phyloP scores from a whole-genome alignment of 2,329 filamentous ascomycete species.

The Aspergillus unguis region DNA sequence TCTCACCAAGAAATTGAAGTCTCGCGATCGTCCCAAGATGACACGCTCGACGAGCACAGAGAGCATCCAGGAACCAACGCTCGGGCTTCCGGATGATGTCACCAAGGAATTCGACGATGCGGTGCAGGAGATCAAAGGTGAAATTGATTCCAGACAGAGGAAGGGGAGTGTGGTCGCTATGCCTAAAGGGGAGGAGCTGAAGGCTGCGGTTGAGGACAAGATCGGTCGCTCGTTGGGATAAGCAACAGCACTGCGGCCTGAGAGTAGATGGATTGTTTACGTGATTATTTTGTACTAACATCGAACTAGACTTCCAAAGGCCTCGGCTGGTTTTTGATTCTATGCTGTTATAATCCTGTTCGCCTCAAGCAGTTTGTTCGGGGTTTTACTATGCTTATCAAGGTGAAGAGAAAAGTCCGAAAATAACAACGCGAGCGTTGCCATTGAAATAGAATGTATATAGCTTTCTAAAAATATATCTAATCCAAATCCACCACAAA shows the following conservation, averaged over 20 bases:
- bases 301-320: too few species aligned
- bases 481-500: constrained; percentile 1
- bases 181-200: constrained; percentile 50
- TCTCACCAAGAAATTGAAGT: constrained; percentile 58
- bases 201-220: constrained; percentile 50
- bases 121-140: constrained; percentile 67
- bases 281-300: not conserved
- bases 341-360: not conserved
- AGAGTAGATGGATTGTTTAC: not conserved
- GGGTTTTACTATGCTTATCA: too few species aligned
- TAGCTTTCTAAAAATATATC: constrained; percentile 2
- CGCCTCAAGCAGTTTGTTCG: too few species aligned
- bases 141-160: constrained; percentile 62
- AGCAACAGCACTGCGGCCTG: not conserved
- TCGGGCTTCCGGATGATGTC: constrained; percentile 77
- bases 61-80: constrained; percentile 60
- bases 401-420: not conserved
- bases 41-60: constrained; percentile 56
- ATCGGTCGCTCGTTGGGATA: constrained; percentile 46
- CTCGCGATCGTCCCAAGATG: constrained; percentile 45
- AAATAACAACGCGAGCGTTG: not conserved
- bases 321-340: not conserved
- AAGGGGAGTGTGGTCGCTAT: constrained; percentile 45
- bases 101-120: constrained; percentile 74
- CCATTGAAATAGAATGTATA: constrained; percentile 8